Evolutionary conservation across 495 filamentous ascomycete genomes (phyloP).

Genomic region (Astrothelium macrocarpum): DNA sequence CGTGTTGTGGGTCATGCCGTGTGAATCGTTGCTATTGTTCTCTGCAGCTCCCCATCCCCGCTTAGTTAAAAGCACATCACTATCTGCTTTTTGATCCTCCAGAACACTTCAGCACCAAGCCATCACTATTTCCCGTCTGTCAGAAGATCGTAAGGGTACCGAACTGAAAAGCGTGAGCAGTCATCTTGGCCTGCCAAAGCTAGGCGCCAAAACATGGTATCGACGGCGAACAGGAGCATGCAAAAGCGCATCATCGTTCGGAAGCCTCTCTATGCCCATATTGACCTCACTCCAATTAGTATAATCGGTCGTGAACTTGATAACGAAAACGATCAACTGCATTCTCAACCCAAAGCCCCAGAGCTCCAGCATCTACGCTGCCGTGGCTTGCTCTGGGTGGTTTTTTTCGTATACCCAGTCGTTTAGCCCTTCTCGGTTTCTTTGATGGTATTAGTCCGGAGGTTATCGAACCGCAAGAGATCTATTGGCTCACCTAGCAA

Average conservation of each 20-base stretch:
- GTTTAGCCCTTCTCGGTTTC: conserved; percentile 81
- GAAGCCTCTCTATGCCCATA: no score
- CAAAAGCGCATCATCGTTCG: not conserved
- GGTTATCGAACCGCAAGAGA: conserved; percentile 12
- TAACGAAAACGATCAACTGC: not conserved
- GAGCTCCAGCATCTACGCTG: not conserved
- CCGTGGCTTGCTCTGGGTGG: conserved; percentile 12
- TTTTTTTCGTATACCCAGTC: conserved; percentile 87
- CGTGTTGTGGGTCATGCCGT: conserved; percentile 10
- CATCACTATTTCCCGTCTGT: not conserved
- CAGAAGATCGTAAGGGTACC: not conserved
- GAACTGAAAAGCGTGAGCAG: no score
- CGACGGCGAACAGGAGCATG: not conserved
- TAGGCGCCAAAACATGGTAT: no score
- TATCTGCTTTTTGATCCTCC: not conserved
- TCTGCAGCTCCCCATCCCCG: conserved; percentile 3
- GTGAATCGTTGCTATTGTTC: conserved; percentile 21
- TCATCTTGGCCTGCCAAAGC: no score
- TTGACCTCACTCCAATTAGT: not conserved
- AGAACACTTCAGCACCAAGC: not conserved
- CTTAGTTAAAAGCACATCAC: not conserved
- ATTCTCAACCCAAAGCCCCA: not conserved
- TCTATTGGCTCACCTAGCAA: conserved; percentile 54
- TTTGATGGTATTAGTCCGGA: conserved; percentile 20
- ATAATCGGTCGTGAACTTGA: not conserved